Base-by-base conservation (phyloP, 2,329 filamentous ascomycete genomes). In the Paradendryphiella salina region DNA sequence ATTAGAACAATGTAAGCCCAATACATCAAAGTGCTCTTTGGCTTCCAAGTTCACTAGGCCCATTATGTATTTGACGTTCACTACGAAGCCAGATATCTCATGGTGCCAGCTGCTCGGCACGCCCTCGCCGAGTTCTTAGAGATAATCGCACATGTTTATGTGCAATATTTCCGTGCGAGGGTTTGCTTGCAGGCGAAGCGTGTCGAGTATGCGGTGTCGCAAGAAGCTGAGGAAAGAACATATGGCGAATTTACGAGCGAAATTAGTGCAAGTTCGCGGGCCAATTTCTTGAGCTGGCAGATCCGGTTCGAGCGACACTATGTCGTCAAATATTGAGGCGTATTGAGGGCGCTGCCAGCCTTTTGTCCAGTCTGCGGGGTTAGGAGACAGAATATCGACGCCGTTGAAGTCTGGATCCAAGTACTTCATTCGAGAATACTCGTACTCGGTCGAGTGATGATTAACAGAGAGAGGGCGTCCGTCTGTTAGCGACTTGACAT, bases 11-110 rank as follows among this genome's bases (percentile, higher is more conserved):
- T 42, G 28, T 20, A 42, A 8, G 8, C 39, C 39, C 11, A 42
- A 9, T 4, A 42, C 39, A 8, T 42, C 39, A 21, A 42, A 42
- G 8, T 42, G 39, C 17, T 42, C 39, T 33, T 32, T 42, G 11
- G 29, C 39, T 15, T 42, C 39, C 7, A 17, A 21, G 17, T 3
- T 33, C 6, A 42, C 39, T n/a, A 42, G 18, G 14, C 45, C 45
- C 45, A 47, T 47, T 15, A 34, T 47, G 37, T 41, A 47, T 3
- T 47, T 47, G 5, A 29, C 31, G 14, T 47, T 47, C 18, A 47
- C 45, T 0, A 47, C 31, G 13, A 42, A 42, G 13, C 39, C 39
- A 4, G 32, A 41, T 6, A 41, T 17, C 4, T 41, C 28, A 9
- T 41, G 38, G 17, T 41, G 38, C 38, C 38, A 41, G 28, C 38